Conservation (phyloP, 345 rosid species). For the Gossypium mustelinum region DNA sequence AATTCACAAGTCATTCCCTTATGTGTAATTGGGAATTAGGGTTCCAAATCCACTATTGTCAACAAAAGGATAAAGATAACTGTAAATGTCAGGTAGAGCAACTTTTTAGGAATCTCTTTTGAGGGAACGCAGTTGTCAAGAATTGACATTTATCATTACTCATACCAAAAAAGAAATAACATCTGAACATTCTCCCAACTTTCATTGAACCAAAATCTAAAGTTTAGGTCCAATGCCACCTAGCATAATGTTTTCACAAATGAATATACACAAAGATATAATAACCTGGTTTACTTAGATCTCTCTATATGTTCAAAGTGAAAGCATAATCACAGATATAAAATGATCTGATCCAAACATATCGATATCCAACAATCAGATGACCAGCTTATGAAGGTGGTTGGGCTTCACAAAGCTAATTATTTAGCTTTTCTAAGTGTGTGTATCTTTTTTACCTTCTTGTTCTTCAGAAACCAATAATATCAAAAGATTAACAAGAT, state of each 20-base stretch:
- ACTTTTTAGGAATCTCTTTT: conserved; percentile 15
- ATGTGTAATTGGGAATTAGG: neutral
- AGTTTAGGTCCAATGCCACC: conserved; percentile 11
- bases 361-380: neutral
- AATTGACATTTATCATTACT: conserved; percentile 17
- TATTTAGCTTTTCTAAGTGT: neutral
- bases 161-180: conserved; percentile 5
- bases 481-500: conserved; percentile 2
- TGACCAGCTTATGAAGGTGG: neutral
- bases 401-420: conserved; percentile 2
- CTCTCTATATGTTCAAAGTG: neutral
- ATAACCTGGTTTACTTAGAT: neutral
- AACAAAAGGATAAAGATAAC: conserved; percentile 1
- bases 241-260: conserved; percentile 2
- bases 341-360: neutral
- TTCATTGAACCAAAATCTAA: conserved; percentile 6
- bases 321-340: neutral
- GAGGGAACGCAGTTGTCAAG: conserved; percentile 29
- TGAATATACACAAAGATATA: neutral
- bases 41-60: neutral
- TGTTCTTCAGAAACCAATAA: conserved; percentile 10
- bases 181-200: conserved; percentile 15
- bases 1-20: neutral
- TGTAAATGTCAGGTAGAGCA: conserved; percentile 3
- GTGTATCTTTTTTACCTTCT: neutral